A percentile compares a stretch with the other conserved stretches of the same genome.
These are phyloP conservation scores for Lanzia echinophila DNA, from an alignment of 2,329 filamentous ascomycete species.

Conservation along the genomic window DNA sequence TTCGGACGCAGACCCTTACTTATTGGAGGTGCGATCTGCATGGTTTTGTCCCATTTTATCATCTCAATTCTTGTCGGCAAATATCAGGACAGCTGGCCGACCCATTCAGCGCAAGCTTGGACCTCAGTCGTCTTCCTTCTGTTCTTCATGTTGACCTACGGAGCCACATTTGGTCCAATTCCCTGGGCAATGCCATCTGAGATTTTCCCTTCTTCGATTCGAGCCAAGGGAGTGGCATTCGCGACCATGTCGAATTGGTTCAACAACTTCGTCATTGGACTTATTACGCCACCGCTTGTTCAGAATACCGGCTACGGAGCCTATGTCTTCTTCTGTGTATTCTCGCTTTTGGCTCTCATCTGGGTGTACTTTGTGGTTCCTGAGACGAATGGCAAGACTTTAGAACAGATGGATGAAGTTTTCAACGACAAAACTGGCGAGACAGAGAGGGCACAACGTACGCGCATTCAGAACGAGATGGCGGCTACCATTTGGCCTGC, in stretches of 20 bases:
- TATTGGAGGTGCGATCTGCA: constrained; percentile 57
- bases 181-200: constrained; percentile 33
- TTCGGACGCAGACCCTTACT: constrained; percentile 55
- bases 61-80: constrained; percentile 19
- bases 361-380: not conserved
- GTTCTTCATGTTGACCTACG: constrained; percentile 28
- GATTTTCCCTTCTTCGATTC: constrained; percentile 33
- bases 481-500: too few relatives aligned
- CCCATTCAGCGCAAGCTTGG: constrained; percentile 35
- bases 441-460: too few relatives aligned
- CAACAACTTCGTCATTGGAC: not conserved
- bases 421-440: not conserved
- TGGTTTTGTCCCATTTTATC: constrained; percentile 28
- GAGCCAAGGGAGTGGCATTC: constrained; percentile 35
- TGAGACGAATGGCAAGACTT: not conserved
- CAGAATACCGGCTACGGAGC: not conserved
- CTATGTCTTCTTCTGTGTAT: not conserved
- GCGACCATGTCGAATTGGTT: constrained; percentile 38
- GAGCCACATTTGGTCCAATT: constrained; percentile 29
- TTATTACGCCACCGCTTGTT: not conserved
- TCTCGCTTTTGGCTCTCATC: not conserved
- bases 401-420: not conserved
- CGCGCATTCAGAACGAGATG: too few relatives aligned
- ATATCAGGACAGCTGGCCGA: constrained; percentile 33
- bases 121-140: constrained; percentile 33